Percentiles rank a stretch among this genome's conserved stretches.
Conservation (phyloP, 2,329 filamentous ascomycete genomes). For the Sphaerulina vaccinii region DNA sequence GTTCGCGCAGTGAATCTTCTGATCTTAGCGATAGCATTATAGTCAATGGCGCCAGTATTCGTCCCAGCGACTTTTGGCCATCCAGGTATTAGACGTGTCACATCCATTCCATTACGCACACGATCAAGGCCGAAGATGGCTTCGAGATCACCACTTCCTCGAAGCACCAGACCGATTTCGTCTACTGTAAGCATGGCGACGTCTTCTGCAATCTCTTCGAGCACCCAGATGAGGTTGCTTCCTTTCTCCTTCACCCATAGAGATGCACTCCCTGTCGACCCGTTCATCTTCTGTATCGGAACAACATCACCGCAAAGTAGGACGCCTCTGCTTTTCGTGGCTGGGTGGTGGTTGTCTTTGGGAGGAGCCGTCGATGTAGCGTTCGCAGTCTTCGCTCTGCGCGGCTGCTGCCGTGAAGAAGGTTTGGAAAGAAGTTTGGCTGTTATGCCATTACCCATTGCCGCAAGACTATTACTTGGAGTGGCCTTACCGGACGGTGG, state of each 20-base stretch:
- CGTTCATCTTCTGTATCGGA: slow-evolving; percentile 94
- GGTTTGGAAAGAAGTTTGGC: slow-evolving; percentile 86
- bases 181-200: slow-evolving; percentile 75
- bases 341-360: slow-evolving; percentile 51
- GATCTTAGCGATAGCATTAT: slow-evolving; percentile 68
- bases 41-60: slow-evolving; percentile 72
- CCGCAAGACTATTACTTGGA: slow-evolving; percentile 46
- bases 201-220: slow-evolving; percentile 97
- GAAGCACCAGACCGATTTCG: slow-evolving; percentile 70
- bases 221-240: slow-evolving; percentile 90
- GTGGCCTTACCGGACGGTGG: slow-evolving; percentile 36
- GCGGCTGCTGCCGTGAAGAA: slow-evolving; percentile 55
- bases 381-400: slow-evolving; percentile 65
- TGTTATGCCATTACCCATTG: slow-evolving; percentile 81
- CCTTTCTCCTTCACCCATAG: slow-evolving; percentile 98
- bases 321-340: slow-evolving; percentile 80
- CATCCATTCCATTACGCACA: slow-evolving; percentile 66
- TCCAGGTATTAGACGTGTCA: slow-evolving; percentile 75
- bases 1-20: slow-evolving; percentile 85
- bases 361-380: slow-evolving; percentile 54
- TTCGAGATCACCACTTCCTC: slow-evolving; percentile 70
- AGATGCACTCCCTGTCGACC: slow-evolving; percentile 85
- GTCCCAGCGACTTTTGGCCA: slow-evolving; percentile 75
- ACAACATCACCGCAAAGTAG: slow-evolving; percentile 96
- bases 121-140: slow-evolving; percentile 80